Conservation (phyloP, 768 basidiomycete species). For the Lentinula boryana region DNA sequence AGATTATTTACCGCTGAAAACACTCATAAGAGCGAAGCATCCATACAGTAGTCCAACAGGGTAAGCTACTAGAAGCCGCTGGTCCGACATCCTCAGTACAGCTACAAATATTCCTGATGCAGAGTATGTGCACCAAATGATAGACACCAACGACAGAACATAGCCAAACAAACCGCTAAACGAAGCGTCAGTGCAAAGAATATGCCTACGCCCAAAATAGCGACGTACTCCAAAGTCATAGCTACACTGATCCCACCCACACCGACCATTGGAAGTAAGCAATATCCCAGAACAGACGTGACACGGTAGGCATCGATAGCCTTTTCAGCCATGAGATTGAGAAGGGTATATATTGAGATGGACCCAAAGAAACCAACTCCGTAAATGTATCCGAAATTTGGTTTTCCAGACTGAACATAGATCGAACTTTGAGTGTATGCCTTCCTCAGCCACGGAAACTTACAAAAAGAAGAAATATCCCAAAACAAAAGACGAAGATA, state of each 20-base stretch:
- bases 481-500: constrained; percentile 93
- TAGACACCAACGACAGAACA: constrained; percentile 71
- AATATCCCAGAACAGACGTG: constrained; percentile 94
- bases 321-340: constrained; percentile 95
- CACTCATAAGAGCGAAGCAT: constrained; percentile 88
- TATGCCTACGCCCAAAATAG: constrained; percentile 1
- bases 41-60: constrained; percentile 92
- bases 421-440: not conserved
- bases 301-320: constrained; percentile 95
- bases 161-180: constrained; percentile 80
- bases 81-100: constrained; percentile 92
- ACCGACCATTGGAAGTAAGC: constrained; percentile 93
- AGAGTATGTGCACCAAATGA: constrained; percentile 95
- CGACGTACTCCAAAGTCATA: constrained; percentile 79
- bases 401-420: constrained; percentile 80
- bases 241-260: constrained; percentile 86
- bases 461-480: constrained; percentile 86
- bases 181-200: constrained; percentile 9
- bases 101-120: constrained; percentile 95
- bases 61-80: constrained; percentile 92
- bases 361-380: constrained; percentile 96
- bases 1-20: constrained; percentile 53
- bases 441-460: constrained; percentile 25
- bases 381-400: constrained; percentile 98
- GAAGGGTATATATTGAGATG: constrained; percentile 84